A percentile compares a stretch with the other conserved stretches of the same genome.
Evolutionary conservation across 1,284 basidiomycete species (phyloP).

Genomic region (Paramarasmius palmivorus): DNA sequence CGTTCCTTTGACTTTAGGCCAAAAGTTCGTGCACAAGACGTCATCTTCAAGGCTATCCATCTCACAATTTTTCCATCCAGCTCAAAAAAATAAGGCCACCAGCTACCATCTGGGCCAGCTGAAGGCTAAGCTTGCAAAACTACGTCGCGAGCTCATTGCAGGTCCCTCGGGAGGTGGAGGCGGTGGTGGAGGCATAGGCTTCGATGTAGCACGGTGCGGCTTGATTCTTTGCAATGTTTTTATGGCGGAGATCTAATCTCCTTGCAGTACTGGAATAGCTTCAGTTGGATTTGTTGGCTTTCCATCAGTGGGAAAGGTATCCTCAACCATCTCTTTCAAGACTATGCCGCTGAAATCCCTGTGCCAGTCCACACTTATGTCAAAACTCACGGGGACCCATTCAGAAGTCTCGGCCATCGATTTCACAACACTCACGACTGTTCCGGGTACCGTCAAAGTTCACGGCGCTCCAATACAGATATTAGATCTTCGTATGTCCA

Average conservation of each 20-base stretch:
- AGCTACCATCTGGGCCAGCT: conserved; percentile 96
- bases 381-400: conserved; percentile 95
- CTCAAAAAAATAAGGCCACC: conserved; percentile 97
- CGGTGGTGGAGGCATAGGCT: conserved; percentile 82
- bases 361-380: conserved; percentile 91
- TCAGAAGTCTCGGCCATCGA: conserved; percentile 99
- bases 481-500: conserved; percentile 74
- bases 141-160: conserved; percentile 90
- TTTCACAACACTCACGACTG: conserved; percentile 92
- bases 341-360: conserved; percentile 9
- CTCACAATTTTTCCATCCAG: conserved; percentile 36
- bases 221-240: conserved; percentile 5
- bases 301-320: conserved; percentile 85
- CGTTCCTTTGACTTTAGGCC: conserved; percentile 35
- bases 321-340: conserved; percentile 13
- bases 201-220: conserved; percentile 83
- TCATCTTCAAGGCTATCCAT: conserved; percentile 10
- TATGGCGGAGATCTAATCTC: conserved; percentile 2
- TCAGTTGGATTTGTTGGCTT: conserved; percentile 96
- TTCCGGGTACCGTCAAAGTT: conserved; percentile 94
- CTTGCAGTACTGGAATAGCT: conserved; percentile 84
- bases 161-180: conserved; percentile 78
- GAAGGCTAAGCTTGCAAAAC: conserved; percentile 98
- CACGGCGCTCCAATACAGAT: conserved; percentile 94
- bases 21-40: conserved; percentile 47